A percentile compares a stretch with the other conserved stretches of the same genome.
Conservation (phyloP, 2,329 filamentous ascomycete species). For the Fusarium staphyleae region DNA sequence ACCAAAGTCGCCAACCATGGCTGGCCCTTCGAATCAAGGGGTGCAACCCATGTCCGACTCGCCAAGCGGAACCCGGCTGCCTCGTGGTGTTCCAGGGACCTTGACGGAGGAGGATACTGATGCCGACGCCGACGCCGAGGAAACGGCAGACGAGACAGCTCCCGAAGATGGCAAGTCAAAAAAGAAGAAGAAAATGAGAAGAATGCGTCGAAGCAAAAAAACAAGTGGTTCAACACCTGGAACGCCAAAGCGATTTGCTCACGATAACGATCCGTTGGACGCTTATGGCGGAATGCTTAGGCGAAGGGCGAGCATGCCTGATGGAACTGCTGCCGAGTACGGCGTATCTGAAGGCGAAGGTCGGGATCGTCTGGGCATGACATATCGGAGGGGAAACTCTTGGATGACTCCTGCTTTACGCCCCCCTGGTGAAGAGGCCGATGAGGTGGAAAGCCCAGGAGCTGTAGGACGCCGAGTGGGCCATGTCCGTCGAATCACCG, state of each 20-base stretch:
- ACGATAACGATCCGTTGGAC: constrained; percentile 51
- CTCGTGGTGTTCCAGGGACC: constrained; percentile 60
- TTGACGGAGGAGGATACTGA: constrained; percentile 58
- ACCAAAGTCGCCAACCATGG: constrained; percentile 50
- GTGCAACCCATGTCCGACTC: constrained; percentile 55
- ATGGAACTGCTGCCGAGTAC: constrained; percentile 63
- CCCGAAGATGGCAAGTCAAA: constrained; percentile 51
- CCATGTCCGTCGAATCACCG: constrained; percentile 71
- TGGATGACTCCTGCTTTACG: constrained; percentile 62
- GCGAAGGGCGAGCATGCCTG: constrained; percentile 71
- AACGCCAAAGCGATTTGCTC: constrained; percentile 61
- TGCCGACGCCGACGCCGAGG: constrained; percentile 76
- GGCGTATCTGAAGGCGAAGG: constrained; percentile 80
- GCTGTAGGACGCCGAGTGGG: constrained; percentile 60
- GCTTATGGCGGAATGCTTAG: constrained; percentile 60
- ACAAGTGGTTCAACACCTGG: constrained; percentile 69
- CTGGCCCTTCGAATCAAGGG: constrained; percentile 45
- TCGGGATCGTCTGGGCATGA: constrained; percentile 62
- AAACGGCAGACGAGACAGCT: constrained; percentile 79
- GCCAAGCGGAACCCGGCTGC: constrained; percentile 54
- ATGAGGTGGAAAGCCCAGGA: constrained; percentile 60
- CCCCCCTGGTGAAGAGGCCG: constrained; percentile 56
- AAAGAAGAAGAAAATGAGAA: constrained; percentile 67
- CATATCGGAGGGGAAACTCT: constrained; percentile 64
- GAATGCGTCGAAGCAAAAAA: constrained; percentile 63